Conservation (phyloP, 768 basidiomycete species). For the Boletus sensibilis region DNA sequence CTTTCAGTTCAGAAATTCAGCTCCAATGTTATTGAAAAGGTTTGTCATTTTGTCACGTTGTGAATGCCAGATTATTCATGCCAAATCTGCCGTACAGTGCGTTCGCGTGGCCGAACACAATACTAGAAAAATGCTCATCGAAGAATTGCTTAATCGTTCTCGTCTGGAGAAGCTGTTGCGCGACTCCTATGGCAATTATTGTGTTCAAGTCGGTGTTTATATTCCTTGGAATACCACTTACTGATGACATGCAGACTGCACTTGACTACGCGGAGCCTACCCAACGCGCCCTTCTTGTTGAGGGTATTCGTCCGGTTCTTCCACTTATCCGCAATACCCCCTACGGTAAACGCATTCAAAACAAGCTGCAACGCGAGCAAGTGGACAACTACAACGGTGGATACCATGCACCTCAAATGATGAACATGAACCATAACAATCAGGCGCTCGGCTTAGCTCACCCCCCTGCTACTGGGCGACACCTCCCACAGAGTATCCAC, state of each 20-base stretch:
- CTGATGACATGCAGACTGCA: slow-evolving; percentile 66
- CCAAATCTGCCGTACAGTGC: slow-evolving; percentile 40
- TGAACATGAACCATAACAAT: slow-evolving; percentile 54
- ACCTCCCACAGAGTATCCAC: slow-evolving; percentile 53
- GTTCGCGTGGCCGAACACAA: slow-evolving; percentile 94
- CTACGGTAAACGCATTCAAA: slow-evolving; percentile 98
- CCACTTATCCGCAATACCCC: slow-evolving; percentile 99
- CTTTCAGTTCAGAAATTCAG: slow-evolving; percentile 99
- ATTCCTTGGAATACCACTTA: background rate
- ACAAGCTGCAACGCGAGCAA: slow-evolving; percentile 95
- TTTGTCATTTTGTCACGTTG: slow-evolving; percentile 24
- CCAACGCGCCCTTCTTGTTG: slow-evolving; percentile 90
- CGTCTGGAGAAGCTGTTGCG: slow-evolving; percentile 93
- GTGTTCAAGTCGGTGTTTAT: slow-evolving; percentile 66
- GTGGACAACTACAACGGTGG: slow-evolving; percentile 61
- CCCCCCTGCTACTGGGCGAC: slow-evolving; percentile 48
- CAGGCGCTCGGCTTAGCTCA: slow-evolving; percentile 51
- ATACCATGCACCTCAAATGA: slow-evolving; percentile 61
- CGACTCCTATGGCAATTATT: slow-evolving; percentile 96
- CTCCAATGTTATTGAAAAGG: slow-evolving; percentile 98
- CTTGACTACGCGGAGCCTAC: slow-evolving; percentile 95
- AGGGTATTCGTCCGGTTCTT: slow-evolving; percentile 97
- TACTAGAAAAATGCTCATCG: slow-evolving; percentile 92
- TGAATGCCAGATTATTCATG: background rate
- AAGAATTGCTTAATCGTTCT: slow-evolving; percentile 91